A percentile compares a stretch with the other conserved stretches of the same genome.
Conservation (phyloP, 352 stramenopile genomes). For the Phytophthora agathidicida region DNA sequence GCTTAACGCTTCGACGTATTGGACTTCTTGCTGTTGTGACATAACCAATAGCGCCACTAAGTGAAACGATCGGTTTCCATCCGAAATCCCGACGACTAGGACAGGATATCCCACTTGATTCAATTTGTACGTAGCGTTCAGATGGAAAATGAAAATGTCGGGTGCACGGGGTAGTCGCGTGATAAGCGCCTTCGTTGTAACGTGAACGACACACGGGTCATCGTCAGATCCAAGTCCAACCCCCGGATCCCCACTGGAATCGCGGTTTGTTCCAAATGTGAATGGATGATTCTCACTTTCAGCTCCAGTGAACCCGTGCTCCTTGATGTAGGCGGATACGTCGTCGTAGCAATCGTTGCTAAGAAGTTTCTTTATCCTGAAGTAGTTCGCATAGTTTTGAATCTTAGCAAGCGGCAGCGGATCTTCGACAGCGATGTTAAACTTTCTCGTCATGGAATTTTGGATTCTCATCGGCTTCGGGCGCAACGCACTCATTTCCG, state of each 20-base stretch:
- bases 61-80: constrained; percentile 13
- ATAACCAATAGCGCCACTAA: constrained; percentile 14
- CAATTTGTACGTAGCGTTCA: constrained; percentile 26
- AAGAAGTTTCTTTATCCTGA: background rate
- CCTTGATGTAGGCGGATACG: background rate
- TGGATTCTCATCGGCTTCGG: constrained; percentile 1
- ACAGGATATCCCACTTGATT: constrained; percentile 18
- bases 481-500: background rate
- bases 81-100: constrained; percentile 20
- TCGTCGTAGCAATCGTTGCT: constrained; percentile 1
- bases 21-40: background rate
- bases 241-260: too few relatives aligned
- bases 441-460: background rate
- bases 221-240: constrained; percentile 2
- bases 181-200: too few relatives aligned
- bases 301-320: too few relatives aligned
- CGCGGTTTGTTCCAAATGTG: background rate
- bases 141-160: background rate
- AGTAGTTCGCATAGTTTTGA: constrained; percentile 3
- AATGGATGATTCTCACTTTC: constrained; percentile 8
- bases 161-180: too few relatives aligned
- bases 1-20: too few relatives aligned
- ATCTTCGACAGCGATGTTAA: background rate
- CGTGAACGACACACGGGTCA: constrained; percentile 2
- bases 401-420: background rate